Conservation (phyloP, 2,329 filamentous ascomycete species). For the Trichophyton equinum region DNA sequence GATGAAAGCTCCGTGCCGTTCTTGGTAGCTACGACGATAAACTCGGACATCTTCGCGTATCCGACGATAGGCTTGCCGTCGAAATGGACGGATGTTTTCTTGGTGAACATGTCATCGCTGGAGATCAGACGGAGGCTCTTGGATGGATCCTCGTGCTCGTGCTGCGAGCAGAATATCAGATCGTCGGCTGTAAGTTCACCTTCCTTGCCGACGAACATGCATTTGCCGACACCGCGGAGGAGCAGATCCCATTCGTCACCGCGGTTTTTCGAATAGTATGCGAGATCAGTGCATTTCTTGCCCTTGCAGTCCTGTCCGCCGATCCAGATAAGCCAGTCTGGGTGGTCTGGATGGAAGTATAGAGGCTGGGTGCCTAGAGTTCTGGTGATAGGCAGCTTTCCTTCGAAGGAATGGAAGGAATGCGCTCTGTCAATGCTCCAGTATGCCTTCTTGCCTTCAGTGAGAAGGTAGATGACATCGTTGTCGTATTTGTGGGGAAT, state of each 20-base stretch:
- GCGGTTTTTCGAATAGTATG: constrained; percentile 66
- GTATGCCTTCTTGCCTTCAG: constrained; percentile 52
- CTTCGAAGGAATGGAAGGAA: constrained; percentile 60
- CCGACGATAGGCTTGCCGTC: constrained; percentile 54
- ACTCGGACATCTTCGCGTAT: constrained; percentile 93
- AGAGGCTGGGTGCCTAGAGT: constrained; percentile 41
- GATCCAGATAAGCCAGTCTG: constrained; percentile 87
- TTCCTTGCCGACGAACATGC: constrained; percentile 69
- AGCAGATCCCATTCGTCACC: constrained; percentile 67
- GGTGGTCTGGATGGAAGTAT: constrained; percentile 70
- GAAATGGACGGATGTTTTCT: constrained; percentile 50
- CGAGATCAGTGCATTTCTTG: constrained; percentile 51
- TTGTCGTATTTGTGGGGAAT: constrained; percentile 69
- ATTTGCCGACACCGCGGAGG: constrained; percentile 61
- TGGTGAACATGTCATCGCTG: constrained; percentile 65
- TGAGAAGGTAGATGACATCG: constrained; percentile 79
- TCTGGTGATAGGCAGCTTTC: constrained; percentile 48
- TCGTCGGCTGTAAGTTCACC: constrained; percentile 44
- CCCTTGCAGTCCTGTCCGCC: constrained; percentile 54
- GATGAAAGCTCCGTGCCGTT: constrained; percentile 54
- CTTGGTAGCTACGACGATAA: constrained; percentile 76
- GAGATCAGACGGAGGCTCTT: constrained; percentile 59
- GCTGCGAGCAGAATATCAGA: constrained; percentile 53
- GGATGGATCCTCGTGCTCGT: constrained; percentile 49
- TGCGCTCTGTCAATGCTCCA: constrained; percentile 73